Base-by-base conservation (phyloP, 2,329 filamentous ascomycete species). In the Mycosphaerella arachidis region DNA sequence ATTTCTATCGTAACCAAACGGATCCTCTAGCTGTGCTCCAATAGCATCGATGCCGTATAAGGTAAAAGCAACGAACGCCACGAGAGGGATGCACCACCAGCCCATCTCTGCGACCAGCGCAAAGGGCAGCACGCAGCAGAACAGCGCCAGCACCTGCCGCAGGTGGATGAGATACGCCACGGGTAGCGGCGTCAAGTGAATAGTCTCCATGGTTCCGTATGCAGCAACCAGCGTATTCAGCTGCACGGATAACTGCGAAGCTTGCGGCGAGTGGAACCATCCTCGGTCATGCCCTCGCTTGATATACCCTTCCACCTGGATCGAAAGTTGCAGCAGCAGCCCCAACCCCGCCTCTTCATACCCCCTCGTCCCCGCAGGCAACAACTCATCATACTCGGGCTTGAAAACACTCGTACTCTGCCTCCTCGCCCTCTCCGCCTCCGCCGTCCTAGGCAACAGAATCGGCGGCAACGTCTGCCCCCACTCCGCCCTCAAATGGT, bases 131-230 rank as follows among this genome's bases (percentile, higher is more conserved):
- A 87, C 81, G 55, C 78, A 79, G 31, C 81, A 80, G 66, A 85
- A 88, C 0, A 87, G 74, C 0, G 83, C 84, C 0, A 88, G 77
- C 0, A 86, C 85, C 72, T 88, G 85, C 63, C 83, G 82, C 66
- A 84, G 82, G 65, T 87, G 85, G 61, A 88, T 88, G 67, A 87
- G 68, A 68, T 87, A 84, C 5, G 85, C 85, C 7, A 88, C 81
- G 1, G 85, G 85, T 20, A 87, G 81, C 0, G 84, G 84, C 0
- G 85, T 87, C n/a, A 83, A 72, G 59, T 84, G 79, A 46, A 88
- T 87, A 0, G 84, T 86, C 72, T 88, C 85, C 84, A 87, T 86
- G 56, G 74, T 78, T 1, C 84, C 84, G 69, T 85, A 87, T 0
- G 84, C 82, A 61, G 84, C 79, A 16, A 82, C 79, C 18, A 87